A percentile compares a stretch with the other conserved stretches of the same genome.
Conservation (phyloP, 1,139 yeast species). For the Protomyces pachydermus region DNA sequence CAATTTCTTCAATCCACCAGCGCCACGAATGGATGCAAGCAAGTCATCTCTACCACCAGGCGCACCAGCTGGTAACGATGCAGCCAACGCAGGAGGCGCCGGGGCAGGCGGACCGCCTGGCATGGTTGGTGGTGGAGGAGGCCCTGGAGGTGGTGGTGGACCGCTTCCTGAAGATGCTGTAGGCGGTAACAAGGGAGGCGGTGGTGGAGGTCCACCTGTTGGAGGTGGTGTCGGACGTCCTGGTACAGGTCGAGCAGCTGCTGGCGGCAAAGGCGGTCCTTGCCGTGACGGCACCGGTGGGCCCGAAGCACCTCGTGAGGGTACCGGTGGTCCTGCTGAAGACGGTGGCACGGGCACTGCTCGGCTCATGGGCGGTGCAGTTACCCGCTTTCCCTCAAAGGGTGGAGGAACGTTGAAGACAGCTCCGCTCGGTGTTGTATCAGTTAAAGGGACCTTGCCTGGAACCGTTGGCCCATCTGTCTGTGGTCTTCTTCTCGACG, state of each 20-base stretch:
- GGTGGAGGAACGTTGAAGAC: constrained; percentile 33
- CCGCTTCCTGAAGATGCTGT: background rate
- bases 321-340: constrained; percentile 38
- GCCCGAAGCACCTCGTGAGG: constrained; percentile 42
- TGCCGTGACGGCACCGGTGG: constrained; percentile 30
- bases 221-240: constrained; percentile 27
- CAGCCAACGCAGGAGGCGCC: constrained; percentile 36
- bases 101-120: constrained; percentile 33
- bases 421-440: constrained; percentile 3
- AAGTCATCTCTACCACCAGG: constrained; percentile 65
- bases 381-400: constrained; percentile 25
- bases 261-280: constrained; percentile 24
- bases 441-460: constrained; percentile 7
- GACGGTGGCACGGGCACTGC: constrained; percentile 32
- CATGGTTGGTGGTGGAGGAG: background rate
- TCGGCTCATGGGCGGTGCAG: constrained; percentile 33
- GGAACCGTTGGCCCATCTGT: constrained; percentile 21
- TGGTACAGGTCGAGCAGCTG: constrained; percentile 13
- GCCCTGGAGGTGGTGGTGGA: constrained; percentile 14
- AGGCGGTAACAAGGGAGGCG: constrained; percentile 35
- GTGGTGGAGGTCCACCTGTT: constrained; percentile 31
- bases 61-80: constrained; percentile 42
- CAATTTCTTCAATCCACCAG: constrained; percentile 66
- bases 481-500: constrained; percentile 27
- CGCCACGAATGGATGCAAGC: constrained; percentile 75